These are phyloP conservation scores for Pugionium dolabratum DNA, from an alignment of 345 rosid species.

Conservation along the genomic window DNA sequence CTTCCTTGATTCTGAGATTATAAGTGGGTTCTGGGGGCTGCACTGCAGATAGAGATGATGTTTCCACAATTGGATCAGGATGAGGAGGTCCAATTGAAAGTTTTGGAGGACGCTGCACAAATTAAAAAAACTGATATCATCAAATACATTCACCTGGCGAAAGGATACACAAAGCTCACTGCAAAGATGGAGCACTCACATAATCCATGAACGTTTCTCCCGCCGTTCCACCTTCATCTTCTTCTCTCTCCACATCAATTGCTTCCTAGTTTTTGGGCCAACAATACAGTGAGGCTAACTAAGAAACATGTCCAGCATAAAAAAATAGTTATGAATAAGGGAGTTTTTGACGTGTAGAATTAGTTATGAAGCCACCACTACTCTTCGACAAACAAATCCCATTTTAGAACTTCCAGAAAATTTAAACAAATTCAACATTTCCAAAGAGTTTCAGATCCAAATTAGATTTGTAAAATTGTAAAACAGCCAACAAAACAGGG, in stretches of 20 bases:
- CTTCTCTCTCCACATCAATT: constrained; percentile 95
- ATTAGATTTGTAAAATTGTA: too few species aligned
- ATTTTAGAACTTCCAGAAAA: neutral
- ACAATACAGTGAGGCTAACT: neutral
- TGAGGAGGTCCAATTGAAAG: constrained; percentile 92
- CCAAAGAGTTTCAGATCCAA: constrained; percentile 13
- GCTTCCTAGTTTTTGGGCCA: constrained; percentile 62
- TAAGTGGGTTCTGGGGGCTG: constrained; percentile 97
- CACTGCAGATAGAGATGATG: constrained; percentile 91
- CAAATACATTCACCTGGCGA: constrained; percentile 10
- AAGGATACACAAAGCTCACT: constrained; percentile 3
- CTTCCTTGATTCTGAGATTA: constrained; percentile 68
- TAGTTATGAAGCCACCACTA: constrained; percentile 12
- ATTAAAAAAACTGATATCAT: constrained; percentile 12
- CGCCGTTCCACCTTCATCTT: constrained; percentile 91
- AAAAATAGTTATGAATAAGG: neutral
- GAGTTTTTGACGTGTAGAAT: neutral
- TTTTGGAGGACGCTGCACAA: constrained; percentile 79
- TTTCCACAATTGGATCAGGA: constrained; percentile 96
- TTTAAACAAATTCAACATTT: neutral
- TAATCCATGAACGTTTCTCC: constrained; percentile 98
- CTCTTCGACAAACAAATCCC: constrained; percentile 1
- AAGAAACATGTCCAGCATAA: constrained; percentile 18
- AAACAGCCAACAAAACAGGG: constrained; percentile 4
- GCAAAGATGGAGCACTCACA: constrained; percentile 54